Percentiles rank a stretch among this genome's conserved stretches.
Conservation (phyloP, 2,329 filamentous ascomycete genomes). For the Fusarium siculi region DNA sequence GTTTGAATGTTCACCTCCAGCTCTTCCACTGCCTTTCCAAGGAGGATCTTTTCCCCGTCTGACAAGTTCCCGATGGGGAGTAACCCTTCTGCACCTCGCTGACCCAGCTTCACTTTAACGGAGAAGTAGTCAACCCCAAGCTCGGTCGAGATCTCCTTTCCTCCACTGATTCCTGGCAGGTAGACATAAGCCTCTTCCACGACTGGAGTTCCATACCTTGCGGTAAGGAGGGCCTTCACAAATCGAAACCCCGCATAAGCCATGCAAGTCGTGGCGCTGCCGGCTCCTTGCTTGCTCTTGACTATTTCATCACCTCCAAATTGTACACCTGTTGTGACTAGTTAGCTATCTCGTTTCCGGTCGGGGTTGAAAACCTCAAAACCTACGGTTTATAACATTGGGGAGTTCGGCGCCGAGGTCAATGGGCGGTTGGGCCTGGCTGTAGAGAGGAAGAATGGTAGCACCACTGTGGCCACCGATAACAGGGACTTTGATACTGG, state of each 20-base stretch:
- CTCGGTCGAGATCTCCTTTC: neutral
- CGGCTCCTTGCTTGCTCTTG: neutral
- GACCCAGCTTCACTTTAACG: neutral
- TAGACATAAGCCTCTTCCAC: neutral
- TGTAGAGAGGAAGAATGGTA: neutral
- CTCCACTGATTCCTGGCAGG: neutral
- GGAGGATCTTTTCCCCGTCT: neutral
- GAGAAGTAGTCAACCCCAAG: neutral
- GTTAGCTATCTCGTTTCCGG: neutral
- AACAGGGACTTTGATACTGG: neutral
- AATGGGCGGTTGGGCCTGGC: neutral
- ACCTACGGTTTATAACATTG: neutral
- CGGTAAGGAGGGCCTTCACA: neutral
- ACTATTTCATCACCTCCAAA: neutral
- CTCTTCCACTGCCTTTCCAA: neutral
- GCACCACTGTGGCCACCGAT: neutral
- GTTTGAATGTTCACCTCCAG: neutral
- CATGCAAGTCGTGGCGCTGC: neutral
- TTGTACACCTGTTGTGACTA: neutral
- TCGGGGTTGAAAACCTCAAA: rapidly evolving
- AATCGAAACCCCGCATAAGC: neutral
- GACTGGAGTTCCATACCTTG: neutral
- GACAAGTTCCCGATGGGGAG: neutral
- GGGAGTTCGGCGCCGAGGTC: neutral
- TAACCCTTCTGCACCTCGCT: neutral